These are phyloP conservation scores for Phytopythium ostracodes DNA, from an alignment of 352 stramenopile species.

Conservation along the genomic window DNA sequence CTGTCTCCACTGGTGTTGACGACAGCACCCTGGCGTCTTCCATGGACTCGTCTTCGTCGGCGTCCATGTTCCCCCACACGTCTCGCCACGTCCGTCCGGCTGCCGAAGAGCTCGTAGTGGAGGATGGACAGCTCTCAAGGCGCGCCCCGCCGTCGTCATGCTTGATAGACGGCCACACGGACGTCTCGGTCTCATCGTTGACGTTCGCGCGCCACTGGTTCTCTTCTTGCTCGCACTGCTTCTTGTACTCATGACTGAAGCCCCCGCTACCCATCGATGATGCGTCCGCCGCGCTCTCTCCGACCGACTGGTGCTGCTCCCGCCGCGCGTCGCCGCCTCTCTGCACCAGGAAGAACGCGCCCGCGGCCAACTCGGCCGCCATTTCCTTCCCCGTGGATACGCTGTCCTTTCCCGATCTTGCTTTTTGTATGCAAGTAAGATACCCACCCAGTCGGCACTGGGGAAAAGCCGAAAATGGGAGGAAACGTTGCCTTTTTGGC, in stretches of 20 bases:
- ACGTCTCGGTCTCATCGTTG: background rate
- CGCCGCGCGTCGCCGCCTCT: background rate
- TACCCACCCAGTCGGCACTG: background rate
- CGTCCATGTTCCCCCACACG: background rate
- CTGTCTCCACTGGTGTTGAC: background rate
- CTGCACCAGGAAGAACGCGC: background rate
- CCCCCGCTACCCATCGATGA: background rate
- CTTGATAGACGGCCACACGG: background rate
- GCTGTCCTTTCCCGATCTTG: background rate
- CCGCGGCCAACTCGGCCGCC: background rate
- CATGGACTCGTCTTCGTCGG: background rate
- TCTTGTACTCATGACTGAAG: background rate
- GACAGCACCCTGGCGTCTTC: background rate
- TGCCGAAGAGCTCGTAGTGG: background rate
- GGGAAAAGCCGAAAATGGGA: background rate
- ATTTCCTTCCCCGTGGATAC: background rate
- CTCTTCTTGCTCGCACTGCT: background rate
- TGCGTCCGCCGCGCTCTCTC: background rate
- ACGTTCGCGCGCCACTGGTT: background rate
- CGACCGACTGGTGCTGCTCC: background rate
- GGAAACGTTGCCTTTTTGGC: background rate
- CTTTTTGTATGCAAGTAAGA: background rate
- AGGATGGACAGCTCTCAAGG: background rate
- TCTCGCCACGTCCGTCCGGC: background rate
- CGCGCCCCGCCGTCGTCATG: background rate